Evolutionary conservation across 2,329 filamentous ascomycete genomes (phyloP).

Genomic region (Arthrinium phaeospermum): DNA sequence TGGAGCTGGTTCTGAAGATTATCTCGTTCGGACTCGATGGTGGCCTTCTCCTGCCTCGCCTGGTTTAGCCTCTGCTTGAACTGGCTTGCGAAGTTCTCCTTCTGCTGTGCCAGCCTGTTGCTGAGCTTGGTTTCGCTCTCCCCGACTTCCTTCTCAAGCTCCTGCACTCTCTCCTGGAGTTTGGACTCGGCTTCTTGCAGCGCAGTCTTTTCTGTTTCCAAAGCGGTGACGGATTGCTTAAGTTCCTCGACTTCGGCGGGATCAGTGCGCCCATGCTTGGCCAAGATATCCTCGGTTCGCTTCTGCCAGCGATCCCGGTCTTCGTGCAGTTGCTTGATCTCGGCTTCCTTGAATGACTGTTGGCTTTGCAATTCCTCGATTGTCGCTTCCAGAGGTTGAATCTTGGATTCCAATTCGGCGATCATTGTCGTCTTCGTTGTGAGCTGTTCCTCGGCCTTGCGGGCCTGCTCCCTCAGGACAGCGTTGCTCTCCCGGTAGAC

Average conservation of each 20-base stretch:
- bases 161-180: constrained; percentile 59
- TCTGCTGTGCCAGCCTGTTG: constrained; percentile 16
- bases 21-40: constrained; percentile 57
- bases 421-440: constrained; percentile 76
- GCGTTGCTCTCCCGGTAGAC: constrained; percentile 94
- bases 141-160: constrained; percentile 58
- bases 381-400: constrained; percentile 82
- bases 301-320: constrained; percentile 96
- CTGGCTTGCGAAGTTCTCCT: constrained; percentile 62
- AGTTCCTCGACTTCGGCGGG: constrained; percentile 90
- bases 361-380: constrained; percentile 85
- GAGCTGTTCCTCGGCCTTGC: constrained; percentile 77
- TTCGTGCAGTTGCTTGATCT: constrained; percentile 86
- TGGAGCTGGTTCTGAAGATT: constrained; percentile 58
- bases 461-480: constrained; percentile 85
- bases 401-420: constrained; percentile 73
- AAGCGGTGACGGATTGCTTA: constrained; percentile 73
- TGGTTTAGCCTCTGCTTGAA: constrained; percentile 61
- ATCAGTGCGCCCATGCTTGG: constrained; percentile 94
- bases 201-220: constrained; percentile 69
- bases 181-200: constrained; percentile 56
- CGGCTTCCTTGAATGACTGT: constrained; percentile 80
- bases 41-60: constrained; percentile 50
- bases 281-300: constrained; percentile 91
- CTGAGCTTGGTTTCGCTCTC: constrained; percentile 51